Base-by-base conservation (phyloP, 2,329 filamentous ascomycete species). In the Phoma sp. region DNA sequence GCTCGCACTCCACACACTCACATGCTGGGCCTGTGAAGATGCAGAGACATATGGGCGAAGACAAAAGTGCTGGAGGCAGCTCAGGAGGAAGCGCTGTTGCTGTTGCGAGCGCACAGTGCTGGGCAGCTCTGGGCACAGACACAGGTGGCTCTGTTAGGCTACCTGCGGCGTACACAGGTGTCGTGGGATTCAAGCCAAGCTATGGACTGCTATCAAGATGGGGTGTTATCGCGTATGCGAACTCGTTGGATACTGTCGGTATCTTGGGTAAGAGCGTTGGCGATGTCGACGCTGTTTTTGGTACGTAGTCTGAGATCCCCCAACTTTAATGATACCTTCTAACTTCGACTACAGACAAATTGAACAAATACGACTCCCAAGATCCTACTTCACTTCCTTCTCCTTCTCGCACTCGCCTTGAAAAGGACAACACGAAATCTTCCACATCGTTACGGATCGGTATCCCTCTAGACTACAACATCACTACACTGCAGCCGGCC, bases 31-130 rank as follows among this genome's bases (percentile, higher is more conserved):
- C 84, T 1, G 89, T 93, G 4, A 62, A 51, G 42, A 57, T 69
- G 51, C 52, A 57, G 21, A 59, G 78, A 73, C 46, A 87, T 83
- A 57, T 78, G 76, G 7, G 74, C 78, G 46, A 77, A 68, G 42
- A 67, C 47, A 54, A 65, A 36, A 71, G 69, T 38, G 77, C 53
- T 20, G 73, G 77, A 26, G 68, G 71, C 12, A 97, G 93, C 73
- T 98, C 93, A 3, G 95, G 95, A 34, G 95, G 95, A 15, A 97
- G 93, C 73, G 95, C 95, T 3, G 85, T 96, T 9, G 91, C 92
- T 12, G 91, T 98, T 30, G 86, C 84, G 17, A 80, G 83, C 1
- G 83, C 83, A 5, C 81, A 87, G 67, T 86, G 83, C 61, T 81
- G 82, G 79, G 81, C 81, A 30, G 92, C 92, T 7, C 78, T 99